phyloP scores from a whole-genome alignment of 1,284 basidiomycete genomes.

The Sporisorium graminicola region DNA sequence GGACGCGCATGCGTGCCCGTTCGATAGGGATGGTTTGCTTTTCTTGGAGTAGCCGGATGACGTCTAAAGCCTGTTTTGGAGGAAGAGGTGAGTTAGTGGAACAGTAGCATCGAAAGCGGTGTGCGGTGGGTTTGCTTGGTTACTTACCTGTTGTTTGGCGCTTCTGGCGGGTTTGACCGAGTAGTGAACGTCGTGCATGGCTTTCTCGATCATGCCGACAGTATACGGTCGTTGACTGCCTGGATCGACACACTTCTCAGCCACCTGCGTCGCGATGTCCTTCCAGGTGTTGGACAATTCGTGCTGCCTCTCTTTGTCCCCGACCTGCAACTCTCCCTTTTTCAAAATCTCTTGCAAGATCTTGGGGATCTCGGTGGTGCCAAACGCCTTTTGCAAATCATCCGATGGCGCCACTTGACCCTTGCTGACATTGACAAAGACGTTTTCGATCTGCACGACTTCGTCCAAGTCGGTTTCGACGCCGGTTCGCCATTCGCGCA shows the following conservation, averaged over 20 bases:
- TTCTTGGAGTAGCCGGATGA: slow-evolving; percentile 80
- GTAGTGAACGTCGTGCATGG: slow-evolving; percentile 93
- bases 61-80: slow-evolving; percentile 81
- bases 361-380: slow-evolving; percentile 79
- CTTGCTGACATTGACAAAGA: slow-evolving; percentile 96
- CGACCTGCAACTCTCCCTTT: slow-evolving; percentile 96
- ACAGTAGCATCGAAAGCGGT: no score
- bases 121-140: no score
- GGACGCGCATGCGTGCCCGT: slow-evolving; percentile 90
- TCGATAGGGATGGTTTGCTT: slow-evolving; percentile 89
- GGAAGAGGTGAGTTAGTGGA: not conserved
- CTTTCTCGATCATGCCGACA: slow-evolving; percentile 97
- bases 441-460: slow-evolving; percentile 94
- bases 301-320: slow-evolving; percentile 94
- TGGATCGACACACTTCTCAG: slow-evolving; percentile 95
- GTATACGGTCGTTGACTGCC: slow-evolving; percentile 88
- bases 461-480: slow-evolving; percentile 95
- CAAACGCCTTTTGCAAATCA: slow-evolving; percentile 92
- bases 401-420: slow-evolving; percentile 89
- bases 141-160: slow-evolving; percentile 76
- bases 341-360: slow-evolving; percentile 92
- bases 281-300: slow-evolving; percentile 85
- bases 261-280: slow-evolving; percentile 93
- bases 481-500: slow-evolving; percentile 92
- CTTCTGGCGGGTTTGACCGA: slow-evolving; percentile 88